Base-by-base conservation (phyloP, 1,284 basidiomycete genomes). In the Blastosporella zonata region DNA sequence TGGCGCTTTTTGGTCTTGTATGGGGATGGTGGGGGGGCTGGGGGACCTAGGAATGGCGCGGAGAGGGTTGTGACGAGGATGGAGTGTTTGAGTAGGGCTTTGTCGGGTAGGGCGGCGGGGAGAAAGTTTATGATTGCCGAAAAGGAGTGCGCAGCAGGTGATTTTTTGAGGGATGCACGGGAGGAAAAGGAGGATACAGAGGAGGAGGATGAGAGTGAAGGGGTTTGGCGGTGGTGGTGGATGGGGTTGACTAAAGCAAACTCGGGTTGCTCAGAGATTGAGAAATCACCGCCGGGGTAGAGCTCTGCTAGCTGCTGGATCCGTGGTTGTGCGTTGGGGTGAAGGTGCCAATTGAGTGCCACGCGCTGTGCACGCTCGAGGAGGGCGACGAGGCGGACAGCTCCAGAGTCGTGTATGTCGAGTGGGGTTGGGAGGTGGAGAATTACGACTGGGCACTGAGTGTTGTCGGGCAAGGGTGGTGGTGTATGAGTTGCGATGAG, bases 361-460 rank as follows among this genome's bases (percentile, higher is more conserved):
- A 81, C 69, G 22, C 71, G 72, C 50, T 78, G 74, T 0, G 79
- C 80, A 59, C 77, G 75, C 39, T 80, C 76, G 17, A 81, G 65
- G 2, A 78, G 60, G 45, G 65, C 63, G n/a, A 76, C 73, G 49
- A 82, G 71, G 7, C 73, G 71, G 6, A 78, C 62, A 1, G 79
- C 77, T 31, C 75, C 75, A 1, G 68, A 61, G 38, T 73, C 70
- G 45, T 77, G 73, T 10, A 73, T 64, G 8, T 65, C 68, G 10
- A 78, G 64, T 0, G 77, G 74, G 0, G 64, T 49, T 2, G 64
- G 54, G 9, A 82, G 70, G 17, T 67, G 73, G 3, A 82, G 67
- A 46, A 79, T 63, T 53, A 75, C 72, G 18, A 78, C 62, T 3
- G 62, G 42, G 12, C 38, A 29, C 3, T 28, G 47, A 1, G 52